Evolutionary conservation across 164 flowering plant species (phyloP).

Genomic region (Kingdonia uniflora): DNA sequence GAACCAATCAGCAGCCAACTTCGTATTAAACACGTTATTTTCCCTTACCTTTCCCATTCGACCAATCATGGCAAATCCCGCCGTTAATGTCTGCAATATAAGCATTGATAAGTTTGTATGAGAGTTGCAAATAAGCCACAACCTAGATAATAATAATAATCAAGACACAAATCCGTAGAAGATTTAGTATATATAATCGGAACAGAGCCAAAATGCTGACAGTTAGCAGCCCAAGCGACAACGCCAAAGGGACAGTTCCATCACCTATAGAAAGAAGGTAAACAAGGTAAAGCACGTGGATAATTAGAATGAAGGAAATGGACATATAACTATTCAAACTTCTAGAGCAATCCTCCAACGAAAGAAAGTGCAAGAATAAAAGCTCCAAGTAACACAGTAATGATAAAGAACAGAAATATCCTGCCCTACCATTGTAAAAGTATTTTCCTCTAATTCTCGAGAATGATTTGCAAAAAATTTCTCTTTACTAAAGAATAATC

Average conservation of each 20-base stretch:
- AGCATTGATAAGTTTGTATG: not conserved
- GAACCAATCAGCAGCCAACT: too few relatives aligned
- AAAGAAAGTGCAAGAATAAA: not conserved
- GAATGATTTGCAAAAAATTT: too few relatives aligned
- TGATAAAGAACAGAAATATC: too few relatives aligned
- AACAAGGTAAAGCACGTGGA: slow-evolving; percentile 1
- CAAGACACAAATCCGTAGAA: too few relatives aligned
- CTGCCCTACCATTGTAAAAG: too few relatives aligned
- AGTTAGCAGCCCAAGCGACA: slow-evolving; percentile 87
- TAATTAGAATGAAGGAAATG: too few relatives aligned
- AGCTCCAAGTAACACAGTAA: not conserved
- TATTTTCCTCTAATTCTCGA: too few relatives aligned
- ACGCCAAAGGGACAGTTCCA: slow-evolving; percentile 65
- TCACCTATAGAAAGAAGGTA: slow-evolving; percentile 44
- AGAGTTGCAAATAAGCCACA: slow-evolving; percentile 4
- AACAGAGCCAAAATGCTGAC: slow-evolving; percentile 27
- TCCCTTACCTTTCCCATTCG: slow-evolving; percentile 75
- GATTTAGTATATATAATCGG: not conserved
- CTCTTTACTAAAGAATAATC: too few relatives aligned
- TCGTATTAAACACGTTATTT: too few relatives aligned
- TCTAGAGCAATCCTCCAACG: too few relatives aligned
- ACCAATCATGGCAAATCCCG: slow-evolving; percentile 89
- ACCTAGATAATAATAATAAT: too few relatives aligned
- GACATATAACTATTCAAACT: too few relatives aligned
- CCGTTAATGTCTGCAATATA: slow-evolving; percentile 72